Evolutionary conservation across 169 alveolate species (phyloP), one percentile per base, ranked within the genome.

Genomic region (Hepatocystis sp.): DNA sequence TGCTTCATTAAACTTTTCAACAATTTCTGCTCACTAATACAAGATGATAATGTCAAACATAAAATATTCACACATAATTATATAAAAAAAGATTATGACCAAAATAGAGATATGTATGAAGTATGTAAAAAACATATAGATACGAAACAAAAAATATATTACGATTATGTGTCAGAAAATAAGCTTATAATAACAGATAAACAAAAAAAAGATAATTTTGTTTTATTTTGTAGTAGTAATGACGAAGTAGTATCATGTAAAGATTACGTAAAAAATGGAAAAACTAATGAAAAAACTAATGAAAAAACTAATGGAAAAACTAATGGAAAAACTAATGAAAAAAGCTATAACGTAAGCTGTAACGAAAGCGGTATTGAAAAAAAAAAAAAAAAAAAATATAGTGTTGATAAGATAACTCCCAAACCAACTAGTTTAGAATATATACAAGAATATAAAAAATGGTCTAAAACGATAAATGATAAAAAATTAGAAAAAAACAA

Each of bases 91-190:
- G 66, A 63, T 47, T 61, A 63, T 34, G 81, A 64, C 46, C 56
- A 81, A 2, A 81, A 81, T 49, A 32, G 60, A 25, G 46, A 81
- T 7, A 34, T 61, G 46, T 81, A 28, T 36, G 67, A 81, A 28
- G 40, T 51, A 34, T 81, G 89, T 53, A 81, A 81, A 81, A 64
- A 40, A 17, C 36, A 81, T 28, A 66, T 81, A 23, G 89, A 81
- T 13, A 47, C 44, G 23, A 81, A 81, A 49, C 81, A 81, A 19
- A 81, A 81, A 53, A 46, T 36, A 25, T 81, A 27, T 23, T 81
- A 81, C 42, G 89, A 81, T 13, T 81, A 63, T 55, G 3, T 81
- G 15, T 39, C 56, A 13, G 47, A 44, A 63, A 64, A 76, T n/a
- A 58, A 17, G 2, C 60, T 40, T 25, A 71, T 56, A 15, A 15